Evolutionary conservation across 352 stramenopile genomes (phyloP).

Genomic region (Phytophthora podocarpi): DNA sequence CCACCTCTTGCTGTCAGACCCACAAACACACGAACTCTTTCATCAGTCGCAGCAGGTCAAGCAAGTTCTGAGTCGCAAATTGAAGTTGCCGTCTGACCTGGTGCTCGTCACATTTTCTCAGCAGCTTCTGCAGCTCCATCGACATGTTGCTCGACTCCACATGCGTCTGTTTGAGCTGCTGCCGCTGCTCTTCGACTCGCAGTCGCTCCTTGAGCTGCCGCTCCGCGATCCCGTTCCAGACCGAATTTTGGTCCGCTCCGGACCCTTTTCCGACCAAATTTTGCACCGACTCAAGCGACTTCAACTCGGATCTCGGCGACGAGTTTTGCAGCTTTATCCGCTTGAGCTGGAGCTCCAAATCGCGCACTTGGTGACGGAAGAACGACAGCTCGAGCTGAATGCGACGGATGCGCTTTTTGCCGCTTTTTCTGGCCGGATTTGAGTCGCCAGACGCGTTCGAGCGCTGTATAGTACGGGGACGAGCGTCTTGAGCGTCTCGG

Average conservation of each 20-base stretch:
- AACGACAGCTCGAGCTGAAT: slow-evolving; percentile 39
- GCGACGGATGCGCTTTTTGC: slow-evolving; percentile 25
- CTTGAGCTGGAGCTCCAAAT: slow-evolving; percentile 40
- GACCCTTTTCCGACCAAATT: slow-evolving; percentile 10
- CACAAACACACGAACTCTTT: slow-evolving; percentile 4
- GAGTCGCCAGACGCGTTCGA: not conserved
- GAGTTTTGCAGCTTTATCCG: slow-evolving; percentile 15
- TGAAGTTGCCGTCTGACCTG: slow-evolving; percentile 20
- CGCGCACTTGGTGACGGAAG: slow-evolving; percentile 30
- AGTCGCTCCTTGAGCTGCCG: slow-evolving; percentile 36
- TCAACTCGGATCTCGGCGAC: not conserved
- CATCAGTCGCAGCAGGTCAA: slow-evolving; percentile 18
- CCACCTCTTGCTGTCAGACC: slow-evolving; percentile 21
- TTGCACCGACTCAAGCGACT: not conserved
- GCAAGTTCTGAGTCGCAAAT: too few relatives aligned
- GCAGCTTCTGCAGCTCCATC: slow-evolving; percentile 17
- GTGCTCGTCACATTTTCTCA: slow-evolving; percentile 15
- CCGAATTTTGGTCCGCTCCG: slow-evolving; percentile 6
- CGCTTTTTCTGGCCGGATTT: not conserved
- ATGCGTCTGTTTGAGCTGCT: slow-evolving; percentile 8
- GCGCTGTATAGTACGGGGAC: not conserved
- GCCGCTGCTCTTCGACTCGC: slow-evolving; percentile 17
- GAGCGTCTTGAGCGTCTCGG: not conserved
- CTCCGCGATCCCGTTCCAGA: slow-evolving; percentile 34
- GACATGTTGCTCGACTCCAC: not conserved